These are phyloP conservation scores for Marchantia paleacea DNA, from an alignment of 225 moss, liverwort and hornwort genomes.

Conservation along the genomic window DNA sequence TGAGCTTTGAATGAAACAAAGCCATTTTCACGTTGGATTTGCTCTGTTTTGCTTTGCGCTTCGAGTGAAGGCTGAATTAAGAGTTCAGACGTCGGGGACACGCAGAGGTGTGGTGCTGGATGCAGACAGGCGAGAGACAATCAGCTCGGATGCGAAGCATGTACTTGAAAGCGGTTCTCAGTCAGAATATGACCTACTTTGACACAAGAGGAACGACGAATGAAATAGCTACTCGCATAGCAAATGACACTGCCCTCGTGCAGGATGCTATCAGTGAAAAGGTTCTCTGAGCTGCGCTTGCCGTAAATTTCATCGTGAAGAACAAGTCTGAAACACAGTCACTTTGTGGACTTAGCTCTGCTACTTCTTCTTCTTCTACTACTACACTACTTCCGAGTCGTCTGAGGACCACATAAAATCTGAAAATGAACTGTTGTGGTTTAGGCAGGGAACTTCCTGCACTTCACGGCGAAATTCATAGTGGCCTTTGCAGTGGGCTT, in stretches of 20 bases:
- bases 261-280: slow-evolving; percentile 45
- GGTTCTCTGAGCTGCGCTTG: slow-evolving; percentile 21
- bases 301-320: neutral
- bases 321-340: neutral
- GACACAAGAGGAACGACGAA: slow-evolving; percentile 28
- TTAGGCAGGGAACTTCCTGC: slow-evolving; percentile 33
- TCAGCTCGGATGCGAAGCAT: slow-evolving; percentile 26
- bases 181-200: slow-evolving; percentile 34
- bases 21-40: neutral
- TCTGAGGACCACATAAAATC: neutral
- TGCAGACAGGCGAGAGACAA: slow-evolving; percentile 42
- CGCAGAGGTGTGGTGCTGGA: slow-evolving; percentile 44
- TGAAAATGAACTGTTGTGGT: slow-evolving; percentile 10
- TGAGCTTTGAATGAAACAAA: neutral
- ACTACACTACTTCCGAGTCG: neutral
- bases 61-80: neutral
- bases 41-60: neutral
- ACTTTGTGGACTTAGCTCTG: neutral
- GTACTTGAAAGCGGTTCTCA: slow-evolving; percentile 34
- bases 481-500: slow-evolving; percentile 32
- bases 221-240: slow-evolving; percentile 27
- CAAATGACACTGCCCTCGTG: slow-evolving; percentile 27
- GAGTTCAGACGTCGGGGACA: neutral
- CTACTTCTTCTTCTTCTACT: too few relatives aligned
- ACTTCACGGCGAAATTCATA: slow-evolving; percentile 27